These are phyloP conservation scores for Trichoderma aggressivum DNA, from an alignment of 2,329 filamentous ascomycete species.

Conservation along the genomic window DNA sequence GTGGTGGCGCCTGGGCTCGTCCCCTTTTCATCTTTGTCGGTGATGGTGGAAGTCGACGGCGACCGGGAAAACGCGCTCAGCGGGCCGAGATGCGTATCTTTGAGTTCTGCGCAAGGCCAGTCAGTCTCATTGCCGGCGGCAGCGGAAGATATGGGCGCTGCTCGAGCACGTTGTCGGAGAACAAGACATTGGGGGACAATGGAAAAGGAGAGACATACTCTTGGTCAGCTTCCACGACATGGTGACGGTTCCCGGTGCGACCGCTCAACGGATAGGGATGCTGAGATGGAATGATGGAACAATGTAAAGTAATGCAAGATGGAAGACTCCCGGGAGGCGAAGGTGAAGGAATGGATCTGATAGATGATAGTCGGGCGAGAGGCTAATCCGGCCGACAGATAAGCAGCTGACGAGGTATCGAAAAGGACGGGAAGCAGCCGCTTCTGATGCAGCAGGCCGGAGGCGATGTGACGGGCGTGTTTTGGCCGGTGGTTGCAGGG, in stretches of 20 bases:
- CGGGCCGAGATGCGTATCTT: constrained; percentile 93
- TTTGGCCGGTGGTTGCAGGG: constrained; percentile 10
- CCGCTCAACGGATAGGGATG: neutral
- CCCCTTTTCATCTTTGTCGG: constrained; percentile 60
- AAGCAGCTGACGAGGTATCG: constrained; percentile 10
- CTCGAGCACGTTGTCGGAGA: neutral
- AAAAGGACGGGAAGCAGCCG: constrained; percentile 11
- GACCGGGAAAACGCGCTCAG: constrained; percentile 88
- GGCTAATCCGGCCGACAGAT: constrained; percentile 2
- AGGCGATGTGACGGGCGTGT: constrained; percentile 12
- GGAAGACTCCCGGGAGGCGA: neutral
- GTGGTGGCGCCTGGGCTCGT: constrained; percentile 54
- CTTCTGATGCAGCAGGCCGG: constrained; percentile 2
- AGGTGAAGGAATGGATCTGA: constrained; percentile 2
- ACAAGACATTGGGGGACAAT: neutral
- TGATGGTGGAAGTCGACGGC: constrained; percentile 88
- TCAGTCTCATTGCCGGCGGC: constrained; percentile 23
- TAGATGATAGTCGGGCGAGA: neutral
- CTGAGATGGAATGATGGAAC: constrained; percentile 10
- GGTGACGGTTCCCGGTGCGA: constrained; percentile 25
- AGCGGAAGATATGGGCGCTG: neutral
- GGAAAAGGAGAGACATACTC: constrained; percentile 37
- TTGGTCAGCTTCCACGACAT: constrained; percentile 61
- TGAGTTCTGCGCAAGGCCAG: constrained; percentile 58
- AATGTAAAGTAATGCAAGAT: neutral